A percentile compares a stretch with the other conserved stretches of the same genome.
Evolutionary conservation across 139 green algal genomes (phyloP).

Genomic region (Zygnema cylindricum): DNA sequence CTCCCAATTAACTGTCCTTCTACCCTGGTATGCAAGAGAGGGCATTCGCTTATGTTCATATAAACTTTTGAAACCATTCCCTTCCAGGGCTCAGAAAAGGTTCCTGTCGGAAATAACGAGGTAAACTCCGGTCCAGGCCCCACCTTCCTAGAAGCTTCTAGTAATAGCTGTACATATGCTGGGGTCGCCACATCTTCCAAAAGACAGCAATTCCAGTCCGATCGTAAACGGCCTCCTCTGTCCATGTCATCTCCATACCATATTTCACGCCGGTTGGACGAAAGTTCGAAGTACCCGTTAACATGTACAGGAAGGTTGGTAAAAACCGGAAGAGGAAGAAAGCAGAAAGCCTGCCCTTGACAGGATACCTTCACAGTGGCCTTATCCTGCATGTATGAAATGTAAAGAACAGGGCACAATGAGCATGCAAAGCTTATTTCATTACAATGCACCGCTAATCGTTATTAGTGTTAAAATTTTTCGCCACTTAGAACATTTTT

Average conservation of each 20-base stretch:
- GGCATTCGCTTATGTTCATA: slow-evolving; percentile 28
- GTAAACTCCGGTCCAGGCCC: slow-evolving; percentile 63
- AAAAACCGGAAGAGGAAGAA: slow-evolving; percentile 74
- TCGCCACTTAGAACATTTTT: too few relatives aligned
- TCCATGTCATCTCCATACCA: slow-evolving; percentile 77
- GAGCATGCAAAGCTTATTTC: too few relatives aligned
- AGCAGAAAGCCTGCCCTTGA: slow-evolving; percentile 73
- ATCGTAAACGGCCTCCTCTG: slow-evolving; percentile 68
- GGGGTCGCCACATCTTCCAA: slow-evolving; percentile 68
- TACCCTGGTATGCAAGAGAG: slow-evolving; percentile 60
- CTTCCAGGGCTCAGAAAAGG: slow-evolving; percentile 67
- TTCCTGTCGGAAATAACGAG: slow-evolving; percentile 68
- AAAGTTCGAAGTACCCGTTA: slow-evolving; percentile 81
- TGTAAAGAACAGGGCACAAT: too few relatives aligned
- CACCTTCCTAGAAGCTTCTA: slow-evolving; percentile 61
- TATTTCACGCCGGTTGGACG: slow-evolving; percentile 70
- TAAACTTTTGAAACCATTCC: slow-evolving; percentile 65
- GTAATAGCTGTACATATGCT: slow-evolving; percentile 69
- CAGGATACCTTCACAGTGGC: neutral
- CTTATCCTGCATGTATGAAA: neutral
- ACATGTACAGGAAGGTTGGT: slow-evolving; percentile 76
- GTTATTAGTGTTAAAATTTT: too few relatives aligned
- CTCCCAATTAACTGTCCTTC: neutral
- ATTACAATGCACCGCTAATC: too few relatives aligned
- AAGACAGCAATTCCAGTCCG: slow-evolving; percentile 75